Percentiles rank a stretch among this genome's conserved stretches.
Conservation (phyloP, 2,329 filamentous ascomycete genomes). For the Paradendryphiella salina region DNA sequence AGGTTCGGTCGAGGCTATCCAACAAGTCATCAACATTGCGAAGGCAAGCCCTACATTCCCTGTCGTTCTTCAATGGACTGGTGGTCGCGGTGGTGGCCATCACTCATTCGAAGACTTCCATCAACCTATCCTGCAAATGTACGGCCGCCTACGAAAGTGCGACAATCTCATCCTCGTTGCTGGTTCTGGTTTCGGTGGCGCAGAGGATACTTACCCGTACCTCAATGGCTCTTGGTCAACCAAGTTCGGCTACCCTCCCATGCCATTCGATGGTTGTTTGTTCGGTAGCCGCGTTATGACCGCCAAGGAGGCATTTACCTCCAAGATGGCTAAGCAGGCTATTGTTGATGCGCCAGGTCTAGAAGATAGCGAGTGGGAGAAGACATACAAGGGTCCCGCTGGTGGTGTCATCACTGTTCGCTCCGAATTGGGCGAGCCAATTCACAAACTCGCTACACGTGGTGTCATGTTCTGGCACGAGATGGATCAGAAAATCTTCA, state of each 20-base stretch:
- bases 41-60: conserved; percentile 53
- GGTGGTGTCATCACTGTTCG: conserved; percentile 95
- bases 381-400: conserved; percentile 66
- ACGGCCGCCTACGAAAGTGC: conserved; percentile 51
- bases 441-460: conserved; percentile 96
- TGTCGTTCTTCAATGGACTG: conserved; percentile 55
- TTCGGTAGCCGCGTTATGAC: conserved; percentile 55
- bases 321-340: conserved; percentile 50
- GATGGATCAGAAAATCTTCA: conserved; percentile 99
- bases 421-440: conserved; percentile 99
- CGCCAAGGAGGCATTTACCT: conserved; percentile 53
- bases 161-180: conserved; percentile 54
- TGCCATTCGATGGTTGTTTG: conserved; percentile 55
- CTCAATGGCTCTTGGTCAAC: conserved; percentile 52
- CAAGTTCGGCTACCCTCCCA: conserved; percentile 50
- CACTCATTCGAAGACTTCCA: conserved; percentile 58
- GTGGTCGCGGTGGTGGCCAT: conserved; percentile 55
- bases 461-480: conserved; percentile 97
- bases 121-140: conserved; percentile 54
- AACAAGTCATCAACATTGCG: conserved; percentile 54
- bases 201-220: conserved; percentile 54
- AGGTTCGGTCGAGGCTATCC: conserved; percentile 52
- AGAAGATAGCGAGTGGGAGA: conserved; percentile 52
- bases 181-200: conserved; percentile 54
- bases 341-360: conserved; percentile 52